Conservation (phyloP, 345 rosid species). For the Salix koriyanagi region DNA sequence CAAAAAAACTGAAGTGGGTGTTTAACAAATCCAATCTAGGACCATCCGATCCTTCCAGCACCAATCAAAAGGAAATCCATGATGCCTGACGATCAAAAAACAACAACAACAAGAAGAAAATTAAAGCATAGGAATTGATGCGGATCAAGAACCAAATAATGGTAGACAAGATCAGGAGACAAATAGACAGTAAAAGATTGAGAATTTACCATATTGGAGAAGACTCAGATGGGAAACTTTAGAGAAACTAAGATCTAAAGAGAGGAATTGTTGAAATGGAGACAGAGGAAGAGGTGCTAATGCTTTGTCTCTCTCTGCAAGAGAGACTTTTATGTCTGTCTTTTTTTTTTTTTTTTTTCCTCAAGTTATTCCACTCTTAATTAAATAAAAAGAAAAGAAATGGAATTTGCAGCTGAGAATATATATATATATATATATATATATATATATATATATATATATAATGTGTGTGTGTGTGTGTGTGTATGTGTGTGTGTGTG, state of each 20-base stretch:
- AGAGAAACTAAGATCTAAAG: conserved; percentile 72
- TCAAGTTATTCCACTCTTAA: conserved; percentile 52
- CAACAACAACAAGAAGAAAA: background rate
- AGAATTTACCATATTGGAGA: conserved; percentile 50
- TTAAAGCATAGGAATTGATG: conserved; percentile 10
- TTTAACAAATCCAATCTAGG: conserved; percentile 53
- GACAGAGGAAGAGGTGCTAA: conserved; percentile 55
- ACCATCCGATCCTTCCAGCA: conserved; percentile 49
- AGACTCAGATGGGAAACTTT: conserved; percentile 56
- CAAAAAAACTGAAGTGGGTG: conserved; percentile 38
- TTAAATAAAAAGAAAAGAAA: conserved; percentile 44
- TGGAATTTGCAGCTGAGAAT: conserved; percentile 41
- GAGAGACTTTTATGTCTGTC: conserved; percentile 26
- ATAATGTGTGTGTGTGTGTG: too few species aligned
- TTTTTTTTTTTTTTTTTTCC: conserved; percentile 32
- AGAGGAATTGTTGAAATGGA: conserved; percentile 46
- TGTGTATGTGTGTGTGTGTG: conserved; percentile 14
- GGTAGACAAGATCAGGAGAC: conserved; percentile 30
- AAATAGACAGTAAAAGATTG: conserved; percentile 9
- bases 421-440: background rate
- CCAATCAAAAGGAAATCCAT: conserved; percentile 34
- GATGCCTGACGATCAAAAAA: conserved; percentile 26
- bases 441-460: too few species aligned
- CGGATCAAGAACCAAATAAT: conserved; percentile 23
- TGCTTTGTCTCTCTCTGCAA: conserved; percentile 24